These are phyloP conservation scores for Aspergillus hiratsukae DNA, from an alignment of 2,329 filamentous ascomycete species.

Conservation along the genomic window DNA sequence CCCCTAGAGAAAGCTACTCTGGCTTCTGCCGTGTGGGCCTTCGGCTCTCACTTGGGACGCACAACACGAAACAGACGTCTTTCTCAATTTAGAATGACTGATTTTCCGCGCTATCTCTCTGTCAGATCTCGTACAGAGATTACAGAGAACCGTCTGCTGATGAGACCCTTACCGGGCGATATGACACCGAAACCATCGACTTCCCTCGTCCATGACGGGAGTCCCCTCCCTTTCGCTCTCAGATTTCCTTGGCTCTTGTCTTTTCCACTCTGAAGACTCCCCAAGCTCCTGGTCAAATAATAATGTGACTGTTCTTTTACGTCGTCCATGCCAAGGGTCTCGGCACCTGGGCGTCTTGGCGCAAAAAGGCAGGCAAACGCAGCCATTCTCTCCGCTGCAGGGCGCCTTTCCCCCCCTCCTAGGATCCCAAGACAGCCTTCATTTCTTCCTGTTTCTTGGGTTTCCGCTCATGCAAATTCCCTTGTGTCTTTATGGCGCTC, in stretches of 20 bases:
- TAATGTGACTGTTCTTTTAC: slow-evolving; percentile 8
- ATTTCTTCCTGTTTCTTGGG: slow-evolving; percentile 13
- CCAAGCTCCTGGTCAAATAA: neutral
- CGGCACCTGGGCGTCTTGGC: slow-evolving; percentile 30
- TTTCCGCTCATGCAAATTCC: slow-evolving; percentile 18
- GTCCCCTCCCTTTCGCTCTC: neutral
- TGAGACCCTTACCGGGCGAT: too few species aligned
- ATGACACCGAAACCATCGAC: neutral
- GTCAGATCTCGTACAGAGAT: neutral
- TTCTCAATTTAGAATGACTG: neutral
- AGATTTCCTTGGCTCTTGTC: neutral
- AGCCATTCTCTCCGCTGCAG: slow-evolving; percentile 15
- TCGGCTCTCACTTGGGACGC: too few species aligned
- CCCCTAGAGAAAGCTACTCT: neutral
- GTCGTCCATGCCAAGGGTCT: slow-evolving; percentile 26
- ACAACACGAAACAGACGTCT: neutral
- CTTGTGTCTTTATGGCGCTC: slow-evolving; percentile 13
- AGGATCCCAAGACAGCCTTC: slow-evolving; percentile 8
- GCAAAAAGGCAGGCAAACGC: slow-evolving; percentile 11
- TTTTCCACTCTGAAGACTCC: neutral
- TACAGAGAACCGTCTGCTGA: neutral
- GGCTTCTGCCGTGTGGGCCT: neutral
- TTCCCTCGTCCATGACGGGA: neutral
- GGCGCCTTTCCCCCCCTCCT: slow-evolving; percentile 5
- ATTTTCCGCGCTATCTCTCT: neutral